Percentiles rank a stretch among this genome's conserved stretches.
Conservation (phyloP, 169 alveolate genomes). For the Plasmodium coatneyi region DNA sequence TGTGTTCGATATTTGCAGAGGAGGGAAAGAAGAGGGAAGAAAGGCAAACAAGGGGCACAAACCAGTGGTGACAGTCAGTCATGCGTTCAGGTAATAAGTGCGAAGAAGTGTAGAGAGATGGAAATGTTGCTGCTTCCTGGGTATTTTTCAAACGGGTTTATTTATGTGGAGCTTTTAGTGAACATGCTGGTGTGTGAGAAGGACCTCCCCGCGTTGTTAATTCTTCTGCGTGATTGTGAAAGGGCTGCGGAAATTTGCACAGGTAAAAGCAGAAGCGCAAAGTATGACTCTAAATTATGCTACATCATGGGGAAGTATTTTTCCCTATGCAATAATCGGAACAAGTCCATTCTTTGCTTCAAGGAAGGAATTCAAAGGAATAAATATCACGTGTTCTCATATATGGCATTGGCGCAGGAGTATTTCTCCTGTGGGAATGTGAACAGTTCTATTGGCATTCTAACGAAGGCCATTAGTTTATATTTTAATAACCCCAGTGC, state of each 20-base stretch:
- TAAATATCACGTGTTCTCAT: conserved; percentile 13
- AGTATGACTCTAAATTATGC: conserved; percentile 16
- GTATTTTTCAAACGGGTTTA: conserved; percentile 25
- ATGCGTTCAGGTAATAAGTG: background rate
- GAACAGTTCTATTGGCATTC: conserved; percentile 18
- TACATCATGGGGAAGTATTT: conserved; percentile 30
- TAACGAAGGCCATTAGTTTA: conserved; percentile 5
- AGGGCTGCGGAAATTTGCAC: background rate
- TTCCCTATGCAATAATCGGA: conserved; percentile 7
- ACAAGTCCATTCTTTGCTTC: conserved; percentile 19
- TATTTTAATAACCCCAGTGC: conserved; percentile 62
- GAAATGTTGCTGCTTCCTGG: conserved; percentile 19
- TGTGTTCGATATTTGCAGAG: conserved; percentile 9
- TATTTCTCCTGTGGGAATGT: conserved; percentile 34
- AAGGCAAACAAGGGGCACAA: background rate
- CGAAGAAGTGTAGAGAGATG: conserved; percentile 12
- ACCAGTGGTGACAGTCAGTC: background rate
- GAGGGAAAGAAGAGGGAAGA: background rate
- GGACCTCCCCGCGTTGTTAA: background rate
- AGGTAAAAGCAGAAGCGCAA: background rate
- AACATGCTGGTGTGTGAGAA: conserved; percentile 31
- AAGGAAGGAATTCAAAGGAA: conserved; percentile 31
- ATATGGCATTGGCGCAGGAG: conserved; percentile 51
- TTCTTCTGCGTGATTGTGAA: conserved; percentile 11
- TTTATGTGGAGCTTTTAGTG: conserved; percentile 36